Percentiles rank a stretch among this genome's conserved stretches.
phyloP scores from a whole-genome alignment of 306 rosid genomes.

The Calophaca sinica region DNA sequence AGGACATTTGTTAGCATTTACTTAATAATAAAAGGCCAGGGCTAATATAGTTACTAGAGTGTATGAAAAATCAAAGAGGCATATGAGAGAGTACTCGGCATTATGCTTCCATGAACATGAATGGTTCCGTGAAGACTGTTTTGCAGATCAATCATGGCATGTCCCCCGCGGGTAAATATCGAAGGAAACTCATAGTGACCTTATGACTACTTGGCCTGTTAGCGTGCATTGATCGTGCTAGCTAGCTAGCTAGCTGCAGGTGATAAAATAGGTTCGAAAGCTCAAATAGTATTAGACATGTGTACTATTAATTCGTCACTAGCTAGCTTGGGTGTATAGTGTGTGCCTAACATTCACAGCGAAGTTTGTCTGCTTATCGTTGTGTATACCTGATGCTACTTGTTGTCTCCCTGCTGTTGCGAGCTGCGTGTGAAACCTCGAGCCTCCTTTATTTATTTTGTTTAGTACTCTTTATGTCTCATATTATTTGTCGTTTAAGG shows the following conservation, averaged over 20 bases:
- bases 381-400: too few species aligned
- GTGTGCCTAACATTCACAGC: neutral
- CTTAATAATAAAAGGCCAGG: too few species aligned
- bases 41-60: too few species aligned
- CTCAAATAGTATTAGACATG: slow-evolving; percentile 7
- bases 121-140: slow-evolving; percentile 37
- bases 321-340: neutral
- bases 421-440: slow-evolving; percentile 1
- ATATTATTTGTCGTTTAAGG: too few species aligned
- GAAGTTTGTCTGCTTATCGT: too few species aligned
- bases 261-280: neutral
- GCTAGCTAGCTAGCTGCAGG: slow-evolving; percentile 5
- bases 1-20: too few species aligned
- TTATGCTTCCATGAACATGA: neutral
- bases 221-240: slow-evolving; percentile 8
- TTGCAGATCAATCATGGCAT: slow-evolving; percentile 39
- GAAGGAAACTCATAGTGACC: too few species aligned
- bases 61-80: too few species aligned
- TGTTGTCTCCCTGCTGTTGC: too few species aligned
- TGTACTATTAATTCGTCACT: slow-evolving; percentile 26
- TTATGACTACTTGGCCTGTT: neutral
- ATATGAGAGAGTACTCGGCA: neutral
- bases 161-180: slow-evolving; percentile 46
- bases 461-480: too few species aligned
- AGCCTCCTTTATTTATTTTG: slow-evolving; percentile 5